Evolutionary conservation across 139 green algal genomes (phyloP).

Genomic region (Micractinium sp.): DNA sequence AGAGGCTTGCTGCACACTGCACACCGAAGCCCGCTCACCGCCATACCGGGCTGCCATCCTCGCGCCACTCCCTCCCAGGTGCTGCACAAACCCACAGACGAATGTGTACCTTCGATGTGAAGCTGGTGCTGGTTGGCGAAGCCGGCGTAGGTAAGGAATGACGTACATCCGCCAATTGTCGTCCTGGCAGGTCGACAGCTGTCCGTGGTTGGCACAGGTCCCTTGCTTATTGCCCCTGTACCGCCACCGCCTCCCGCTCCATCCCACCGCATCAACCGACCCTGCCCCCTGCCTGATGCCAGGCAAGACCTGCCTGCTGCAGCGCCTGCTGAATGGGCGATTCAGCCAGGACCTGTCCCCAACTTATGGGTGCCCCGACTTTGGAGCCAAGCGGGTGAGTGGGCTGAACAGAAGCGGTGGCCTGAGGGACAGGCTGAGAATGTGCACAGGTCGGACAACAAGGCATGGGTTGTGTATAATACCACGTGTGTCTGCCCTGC

Average conservation of each 20-base stretch:
- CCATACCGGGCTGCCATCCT: not conserved
- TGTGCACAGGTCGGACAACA: not conserved
- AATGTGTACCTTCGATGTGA: conserved; percentile 11
- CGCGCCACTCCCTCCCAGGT: not conserved
- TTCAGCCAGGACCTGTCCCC: not conserved
- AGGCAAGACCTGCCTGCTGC: conserved; percentile 29
- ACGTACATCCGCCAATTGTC: too few species aligned
- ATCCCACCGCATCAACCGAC: too few species aligned
- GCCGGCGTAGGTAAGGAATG: not conserved
- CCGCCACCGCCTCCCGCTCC: too few species aligned
- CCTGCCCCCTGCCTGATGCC: not conserved
- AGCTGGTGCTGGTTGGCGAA: conserved; percentile 7
- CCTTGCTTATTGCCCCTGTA: not conserved
- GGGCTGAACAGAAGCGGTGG: not conserved
- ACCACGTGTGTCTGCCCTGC: not conserved
- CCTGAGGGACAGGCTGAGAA: not conserved
- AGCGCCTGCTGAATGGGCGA: not conserved
- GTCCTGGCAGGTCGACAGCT: not conserved
- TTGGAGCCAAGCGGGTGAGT: conserved; percentile 8
- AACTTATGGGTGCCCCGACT: conserved; percentile 1
- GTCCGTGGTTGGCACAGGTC: not conserved
- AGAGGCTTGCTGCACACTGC: not conserved
- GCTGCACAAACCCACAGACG: too few species aligned
- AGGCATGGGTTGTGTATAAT: not conserved
- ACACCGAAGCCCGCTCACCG: not conserved